Base-by-base conservation (phyloP, 2,329 filamentous ascomycete species). In the Escovopsis sp. region DNA sequence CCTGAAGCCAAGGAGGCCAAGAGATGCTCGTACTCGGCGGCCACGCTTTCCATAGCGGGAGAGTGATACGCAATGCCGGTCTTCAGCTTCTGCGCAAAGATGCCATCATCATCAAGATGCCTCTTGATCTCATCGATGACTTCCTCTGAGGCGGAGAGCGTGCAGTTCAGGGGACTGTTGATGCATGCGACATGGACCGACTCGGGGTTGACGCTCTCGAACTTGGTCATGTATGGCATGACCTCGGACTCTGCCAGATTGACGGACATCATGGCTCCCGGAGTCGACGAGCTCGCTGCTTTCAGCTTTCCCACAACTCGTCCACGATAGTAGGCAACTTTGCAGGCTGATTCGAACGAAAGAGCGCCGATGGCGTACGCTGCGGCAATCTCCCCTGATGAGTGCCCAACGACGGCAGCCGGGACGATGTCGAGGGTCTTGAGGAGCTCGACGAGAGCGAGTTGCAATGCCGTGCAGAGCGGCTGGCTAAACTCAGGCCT, bases 11-110 rank as follows among this genome's bases (percentile, higher is more conserved):
- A 31, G 2, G 42, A 35, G 24, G 39, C 42, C 2, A 54, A 43
- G 1, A 56, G 53, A 2, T 52, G 51, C 4, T 59, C 49, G 44
- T 71, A 71, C 4, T 65, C 59, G 10, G 64, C 62, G 2, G 66
- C 63, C 2, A 50, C 38, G 4, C 24, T 30, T 8, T 37, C 11
- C 46, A 53, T 50, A 6, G 51, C 49, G 2, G n/a, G 31, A 5
- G 50, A 53, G 33, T 53, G 51, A 37, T 53, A 53, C 0, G 49
- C 51, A 0, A 46, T 43, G 2, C 47, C 38, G 2, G 51, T 48
- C 2, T 44, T 43, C 4, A 53, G 45, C 53, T 43, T 51, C 3
- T 49, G 40, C 2, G 47, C 45, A 44, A 56, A 56, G 11, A 45
- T 32, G 4, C 31, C 40, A 54, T 54, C 31, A 58, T 49, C 3